phyloP scores from a whole-genome alignment of 2,329 filamentous ascomycete species.

The Phialophora tarda region DNA sequence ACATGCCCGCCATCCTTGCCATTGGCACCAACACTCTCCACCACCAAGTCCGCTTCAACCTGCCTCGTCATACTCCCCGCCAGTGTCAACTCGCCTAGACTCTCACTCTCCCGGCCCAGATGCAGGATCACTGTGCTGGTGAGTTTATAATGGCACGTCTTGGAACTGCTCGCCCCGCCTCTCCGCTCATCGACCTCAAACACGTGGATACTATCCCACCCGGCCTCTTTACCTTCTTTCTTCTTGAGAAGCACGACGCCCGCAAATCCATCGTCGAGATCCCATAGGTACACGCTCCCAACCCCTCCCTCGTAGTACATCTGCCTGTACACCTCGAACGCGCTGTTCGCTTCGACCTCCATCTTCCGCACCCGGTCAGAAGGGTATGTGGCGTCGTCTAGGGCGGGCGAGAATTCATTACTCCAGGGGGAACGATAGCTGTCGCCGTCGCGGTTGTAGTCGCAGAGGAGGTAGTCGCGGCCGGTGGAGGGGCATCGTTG shows the following conservation, averaged over 20 bases:
- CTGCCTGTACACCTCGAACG: constrained; percentile 95
- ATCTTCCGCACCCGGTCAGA: constrained; percentile 90
- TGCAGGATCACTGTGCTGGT: constrained; percentile 96
- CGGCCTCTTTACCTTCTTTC: constrained; percentile 65
- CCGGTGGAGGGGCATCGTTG: constrained; percentile 85
- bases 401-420: constrained; percentile 94
- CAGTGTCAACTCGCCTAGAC: constrained; percentile 84
- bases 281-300: constrained; percentile 97
- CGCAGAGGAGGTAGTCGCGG: constrained; percentile 95
- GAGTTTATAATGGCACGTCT: constrained; percentile 94
- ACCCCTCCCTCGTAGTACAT: constrained; percentile 87
- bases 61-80: constrained; percentile 98
- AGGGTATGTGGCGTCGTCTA: constrained; percentile 85
- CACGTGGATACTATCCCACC: constrained; percentile 98
- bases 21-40: constrained; percentile 59
- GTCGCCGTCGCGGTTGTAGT: constrained; percentile 99
- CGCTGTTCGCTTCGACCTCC: constrained; percentile 92
- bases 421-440: constrained; percentile 98
- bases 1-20: constrained; percentile 86
- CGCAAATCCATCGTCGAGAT: constrained; percentile 95
- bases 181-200: constrained; percentile 89
- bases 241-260: constrained; percentile 97
- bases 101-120: constrained; percentile 62
- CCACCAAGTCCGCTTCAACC: constrained; percentile 86
- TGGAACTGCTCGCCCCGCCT: constrained; percentile 55